These are phyloP conservation scores for Papiliotrema terrestris DNA, from an alignment of 1,284 basidiomycete genomes.

Conservation along the genomic window DNA sequence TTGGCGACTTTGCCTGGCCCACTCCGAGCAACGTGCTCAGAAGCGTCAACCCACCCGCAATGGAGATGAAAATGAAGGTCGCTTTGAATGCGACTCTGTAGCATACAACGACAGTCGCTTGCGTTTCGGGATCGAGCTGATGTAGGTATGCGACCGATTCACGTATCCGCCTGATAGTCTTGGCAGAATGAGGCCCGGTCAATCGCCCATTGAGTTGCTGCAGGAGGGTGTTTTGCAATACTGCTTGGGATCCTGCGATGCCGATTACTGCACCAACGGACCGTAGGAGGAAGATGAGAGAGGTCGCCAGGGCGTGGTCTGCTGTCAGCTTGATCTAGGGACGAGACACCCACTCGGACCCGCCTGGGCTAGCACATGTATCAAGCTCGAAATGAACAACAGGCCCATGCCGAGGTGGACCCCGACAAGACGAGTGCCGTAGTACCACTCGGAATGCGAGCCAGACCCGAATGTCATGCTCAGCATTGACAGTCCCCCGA, in stretches of 20 bases:
- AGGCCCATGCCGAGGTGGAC: constrained; percentile 25
- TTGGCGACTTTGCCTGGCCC: background rate
- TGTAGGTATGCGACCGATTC: constrained; percentile 14
- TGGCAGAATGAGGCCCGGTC: background rate
- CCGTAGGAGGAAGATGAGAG: constrained; percentile 20
- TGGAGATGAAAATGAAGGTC: constrained; percentile 8
- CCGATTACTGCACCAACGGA: constrained; percentile 17
- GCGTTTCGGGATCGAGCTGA: constrained; percentile 5
- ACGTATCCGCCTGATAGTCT: constrained; percentile 13
- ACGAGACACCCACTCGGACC: constrained; percentile 14
- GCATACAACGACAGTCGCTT: constrained; percentile 4
- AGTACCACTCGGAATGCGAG: constrained; percentile 11
- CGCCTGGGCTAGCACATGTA: constrained; percentile 17
- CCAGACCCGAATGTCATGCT: constrained; percentile 11
- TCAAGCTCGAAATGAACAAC: constrained; percentile 21
- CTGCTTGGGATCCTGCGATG: constrained; percentile 20
- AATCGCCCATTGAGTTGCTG: constrained; percentile 2
- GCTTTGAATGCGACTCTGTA: constrained; percentile 15
- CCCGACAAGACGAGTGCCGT: constrained; percentile 15
- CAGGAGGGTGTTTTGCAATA: constrained; percentile 16
- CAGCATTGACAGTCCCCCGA: constrained; percentile 10
- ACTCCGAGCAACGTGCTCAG: background rate
- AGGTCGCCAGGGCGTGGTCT: constrained; percentile 23
- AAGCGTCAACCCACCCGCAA: constrained; percentile 4
- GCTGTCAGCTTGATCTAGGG: background rate